Base-by-base conservation (phyloP, 2,329 filamentous ascomycete species). In the Bimuria novae-zelandiae region DNA sequence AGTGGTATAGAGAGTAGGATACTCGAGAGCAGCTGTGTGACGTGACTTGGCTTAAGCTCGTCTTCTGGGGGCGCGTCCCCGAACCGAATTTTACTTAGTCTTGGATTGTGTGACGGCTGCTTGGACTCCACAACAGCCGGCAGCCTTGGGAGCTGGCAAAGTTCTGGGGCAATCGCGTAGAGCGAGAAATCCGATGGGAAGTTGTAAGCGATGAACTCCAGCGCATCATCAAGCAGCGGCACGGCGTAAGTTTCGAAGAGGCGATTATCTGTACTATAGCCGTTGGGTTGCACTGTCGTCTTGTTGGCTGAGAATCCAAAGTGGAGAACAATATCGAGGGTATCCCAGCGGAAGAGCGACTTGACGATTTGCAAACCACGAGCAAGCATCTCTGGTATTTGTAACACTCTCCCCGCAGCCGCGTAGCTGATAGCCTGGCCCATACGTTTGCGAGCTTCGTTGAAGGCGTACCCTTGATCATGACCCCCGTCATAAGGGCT, bases 1-100 rank as follows among this genome's bases (percentile, higher is more conserved):
- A 89, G 89, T 0, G 89, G 89, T 5, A 92, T 75, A 35, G 89
- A 89, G 47, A 90, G 75, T 2, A 92, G 76, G 19, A 90, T 76
- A 23, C 82, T 85, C 0, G 89, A 91, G 4, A 92, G 74, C 0
- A 81, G 72, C 0, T 78, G 77, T 21, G 80, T 79, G 25, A 79
- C 57, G 44, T 62, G 61, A 17, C 69, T 72, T 10, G 72, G 63
- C 33, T 73, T 69, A 25, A 67, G 62, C 10, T 78, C 74, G 29
- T 79, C 73, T 22, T 76, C 75, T 2, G 67, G 61, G 2, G 83
- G 76, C 17, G 87, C 75, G 59, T 90, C 87, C n/a, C 88, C 88
- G 63, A 91, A 91, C 55, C 85, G 84, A 47, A 91, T 89, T 56
- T 80, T 81, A 55, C 81, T 82, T 10, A 89, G 75, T 22, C 85